phyloP scores from a whole-genome alignment of 164 flowering plant genomes.

The Litsea cubeba region DNA sequence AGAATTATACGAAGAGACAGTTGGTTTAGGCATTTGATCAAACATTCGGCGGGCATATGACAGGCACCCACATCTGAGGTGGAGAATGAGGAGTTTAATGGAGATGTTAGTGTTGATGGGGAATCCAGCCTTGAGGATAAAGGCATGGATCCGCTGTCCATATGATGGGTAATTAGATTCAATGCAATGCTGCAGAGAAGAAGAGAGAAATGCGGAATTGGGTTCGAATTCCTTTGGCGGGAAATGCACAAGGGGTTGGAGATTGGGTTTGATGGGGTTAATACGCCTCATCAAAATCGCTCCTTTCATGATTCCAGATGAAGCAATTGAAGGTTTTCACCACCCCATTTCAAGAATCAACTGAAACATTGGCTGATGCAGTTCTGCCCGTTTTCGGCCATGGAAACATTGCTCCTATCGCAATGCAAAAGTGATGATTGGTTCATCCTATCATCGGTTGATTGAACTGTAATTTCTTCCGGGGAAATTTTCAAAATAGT shows the following conservation, averaged over 20 bases:
- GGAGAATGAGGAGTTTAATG: constrained; percentile 67
- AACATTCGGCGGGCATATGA: constrained; percentile 57
- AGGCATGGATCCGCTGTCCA: constrained; percentile 72
- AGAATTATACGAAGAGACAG: constrained; percentile 73
- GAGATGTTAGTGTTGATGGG: constrained; percentile 50
- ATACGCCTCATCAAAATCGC: not conserved
- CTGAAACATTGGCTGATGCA: no score
- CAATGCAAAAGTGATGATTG: no score
- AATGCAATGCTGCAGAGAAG: constrained; percentile 62
- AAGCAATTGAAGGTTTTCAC: not conserved
- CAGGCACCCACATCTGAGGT: constrained; percentile 45
- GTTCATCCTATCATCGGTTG: no score
- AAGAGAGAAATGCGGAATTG: constrained; percentile 30
- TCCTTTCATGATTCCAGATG: not conserved
- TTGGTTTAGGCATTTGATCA: constrained; percentile 59
- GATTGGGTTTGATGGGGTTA: not conserved
- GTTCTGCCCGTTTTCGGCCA: not conserved
- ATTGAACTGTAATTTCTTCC: no score
- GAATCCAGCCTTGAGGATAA: constrained; percentile 63
- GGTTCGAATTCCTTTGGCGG: constrained; percentile 12
- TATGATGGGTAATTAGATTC: constrained; percentile 50
- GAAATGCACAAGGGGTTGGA: not conserved
- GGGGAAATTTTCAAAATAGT: no score
- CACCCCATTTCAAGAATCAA: no score
- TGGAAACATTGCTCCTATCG: not conserved